phyloP scores from a whole-genome alignment of 306 rosid genomes.

The Lathyrus aphaca region DNA sequence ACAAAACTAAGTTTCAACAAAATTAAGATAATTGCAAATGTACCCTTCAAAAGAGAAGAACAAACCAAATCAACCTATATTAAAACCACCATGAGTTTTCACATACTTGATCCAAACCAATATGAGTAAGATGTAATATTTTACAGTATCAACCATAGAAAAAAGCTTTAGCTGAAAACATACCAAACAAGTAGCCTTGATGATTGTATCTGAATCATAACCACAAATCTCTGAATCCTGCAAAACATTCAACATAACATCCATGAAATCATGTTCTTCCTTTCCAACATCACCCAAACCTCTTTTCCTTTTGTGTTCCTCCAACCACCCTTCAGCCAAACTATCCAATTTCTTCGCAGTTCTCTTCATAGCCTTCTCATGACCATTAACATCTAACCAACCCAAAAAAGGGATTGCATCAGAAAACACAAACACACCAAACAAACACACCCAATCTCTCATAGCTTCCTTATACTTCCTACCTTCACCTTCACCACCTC shows the following conservation, averaged over 20 bases:
- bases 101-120: too few relatives aligned
- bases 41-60: too few relatives aligned
- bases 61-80: too few relatives aligned
- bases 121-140: too few relatives aligned
- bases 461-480: slow-evolving; percentile 36
- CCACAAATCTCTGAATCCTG: slow-evolving; percentile 28
- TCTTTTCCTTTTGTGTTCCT: slow-evolving; percentile 51
- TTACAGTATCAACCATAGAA: too few relatives aligned
- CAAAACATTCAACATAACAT: slow-evolving; percentile 42
- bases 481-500: slow-evolving; percentile 43
- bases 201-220: slow-evolving; percentile 48
- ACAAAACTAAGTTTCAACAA: too few relatives aligned
- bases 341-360: slow-evolving; percentile 44
- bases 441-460: slow-evolving; percentile 44
- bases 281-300: slow-evolving; percentile 17
- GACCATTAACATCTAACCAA: slow-evolving; percentile 47
- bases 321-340: slow-evolving; percentile 43
- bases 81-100: too few relatives aligned
- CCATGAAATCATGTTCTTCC: slow-evolving; percentile 52
- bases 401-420: slow-evolving; percentile 53
- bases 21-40: too few relatives aligned
- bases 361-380: slow-evolving; percentile 48
- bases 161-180: slow-evolving; percentile 4
- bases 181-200: slow-evolving; percentile 52
- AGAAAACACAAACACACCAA: slow-evolving; percentile 50